Evolutionary conservation across 129 eudicot genomes (phyloP), one percentile per base, ranked within the genome.

Genomic region (Smallanthus sonchifolius): DNA sequence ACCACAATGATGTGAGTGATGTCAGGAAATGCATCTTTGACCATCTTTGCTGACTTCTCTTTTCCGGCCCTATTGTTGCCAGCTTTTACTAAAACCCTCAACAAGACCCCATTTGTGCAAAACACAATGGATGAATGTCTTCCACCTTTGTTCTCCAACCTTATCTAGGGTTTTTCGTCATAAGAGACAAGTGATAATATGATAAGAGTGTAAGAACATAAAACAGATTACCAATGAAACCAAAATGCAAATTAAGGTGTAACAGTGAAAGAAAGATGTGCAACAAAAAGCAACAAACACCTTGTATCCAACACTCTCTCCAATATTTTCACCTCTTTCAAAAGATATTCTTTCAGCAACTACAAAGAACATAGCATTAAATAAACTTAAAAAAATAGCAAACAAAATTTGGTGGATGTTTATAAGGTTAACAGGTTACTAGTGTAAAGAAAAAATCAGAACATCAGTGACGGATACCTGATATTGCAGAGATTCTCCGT

Each of bases 1-100:
- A 95, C 99, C 97, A 95, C 99, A 78, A 95, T 82, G 60, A 95
- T 95, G 83, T 95, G 97, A 34, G 96, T 95, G 72, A 95, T 86
- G 69, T 82, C 96, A 19, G 87, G 79, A 52, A 88, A 66, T 44
- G 70, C 68, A 60, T 83, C 80, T 43, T 72, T 82, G 42, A 49
- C 75, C 80, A 30, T 54, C 75, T 79, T 72, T 39, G 73, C 71
- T 1, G 90, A 74, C 32, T 81, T 67, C 51, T 72, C 77, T 74
- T 66, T 82, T 75, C 74, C 66, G 14, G 69, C 70, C 55, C 81
- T 80, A 76, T 62, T 67, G 42, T 77, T 79, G 65, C 90, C 94
- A 57, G 77, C 77, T 16, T 76, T 71, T 64, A 95, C 88, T 28
- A 95, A 85, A 72, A 95, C 86, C 87, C 94, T 88, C 85, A 95